Percentiles rank a stretch among this genome's conserved stretches.
Evolutionary conservation across 75 land plant genomes (phyloP).

Genomic region (Selaginella moellendorffii): DNA sequence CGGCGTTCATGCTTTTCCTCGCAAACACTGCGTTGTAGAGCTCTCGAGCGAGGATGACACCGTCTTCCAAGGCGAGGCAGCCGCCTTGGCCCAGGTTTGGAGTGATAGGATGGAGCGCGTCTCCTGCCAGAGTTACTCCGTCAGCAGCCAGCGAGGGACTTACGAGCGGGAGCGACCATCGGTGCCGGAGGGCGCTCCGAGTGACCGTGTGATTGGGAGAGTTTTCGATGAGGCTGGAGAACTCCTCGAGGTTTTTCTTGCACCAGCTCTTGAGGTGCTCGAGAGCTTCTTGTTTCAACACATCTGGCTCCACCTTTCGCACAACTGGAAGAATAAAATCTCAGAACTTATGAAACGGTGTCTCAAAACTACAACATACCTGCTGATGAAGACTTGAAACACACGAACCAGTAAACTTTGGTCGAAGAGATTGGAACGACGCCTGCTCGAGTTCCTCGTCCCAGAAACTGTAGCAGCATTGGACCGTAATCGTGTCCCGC

Average conservation of each 20-base stretch:
- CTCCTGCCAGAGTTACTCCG: slow-evolving; percentile 65
- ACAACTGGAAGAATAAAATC: too few relatives aligned
- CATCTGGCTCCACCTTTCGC: neutral
- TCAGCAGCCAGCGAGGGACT: slow-evolving; percentile 37
- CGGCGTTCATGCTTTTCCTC: slow-evolving; percentile 12
- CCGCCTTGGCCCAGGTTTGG: slow-evolving; percentile 90
- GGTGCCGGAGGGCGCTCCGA: slow-evolving; percentile 40
- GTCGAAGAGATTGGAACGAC: slow-evolving; percentile 55
- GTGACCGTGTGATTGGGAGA: slow-evolving; percentile 45
- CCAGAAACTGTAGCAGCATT: slow-evolving; percentile 46
- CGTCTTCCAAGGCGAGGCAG: slow-evolving; percentile 77
- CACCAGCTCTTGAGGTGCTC: slow-evolving; percentile 33
- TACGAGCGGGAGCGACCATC: slow-evolving; percentile 55
- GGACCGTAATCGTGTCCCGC: slow-evolving; percentile 42
- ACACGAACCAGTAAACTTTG: slow-evolving; percentile 85
- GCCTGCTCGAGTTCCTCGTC: slow-evolving; percentile 77
- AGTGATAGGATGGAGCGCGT: slow-evolving; percentile 95
- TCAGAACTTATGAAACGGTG: too few relatives aligned
- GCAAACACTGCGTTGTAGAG: slow-evolving; percentile 46
- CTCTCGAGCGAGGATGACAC: slow-evolving; percentile 47
- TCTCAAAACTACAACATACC: neutral
- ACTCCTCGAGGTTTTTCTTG: slow-evolving; percentile 14
- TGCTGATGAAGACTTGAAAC: slow-evolving; percentile 31
- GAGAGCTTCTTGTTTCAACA: neutral
- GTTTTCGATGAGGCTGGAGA: slow-evolving; percentile 26